Base-by-base conservation (phyloP, 768 basidiomycete species). In the Lentinus brumalis region DNA sequence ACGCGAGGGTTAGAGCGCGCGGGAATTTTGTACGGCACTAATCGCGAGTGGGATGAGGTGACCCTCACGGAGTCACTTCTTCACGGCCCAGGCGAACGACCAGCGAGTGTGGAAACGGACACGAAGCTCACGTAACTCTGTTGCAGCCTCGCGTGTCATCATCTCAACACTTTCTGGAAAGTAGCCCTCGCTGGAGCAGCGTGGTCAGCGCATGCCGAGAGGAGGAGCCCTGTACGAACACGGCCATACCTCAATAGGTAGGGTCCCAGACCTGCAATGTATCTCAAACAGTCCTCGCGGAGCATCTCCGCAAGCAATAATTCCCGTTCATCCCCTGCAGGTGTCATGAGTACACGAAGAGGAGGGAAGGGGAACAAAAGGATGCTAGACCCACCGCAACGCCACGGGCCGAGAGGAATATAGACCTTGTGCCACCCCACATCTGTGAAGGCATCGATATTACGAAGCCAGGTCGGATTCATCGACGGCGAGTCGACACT, bases 41-140 rank as follows among this genome's bases (percentile, higher is more conserved):
- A 9, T 40, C 32, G 10, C 16, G 16, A n/a, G 39, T n/a, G 35
- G 10, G 21, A 14, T 21, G 29, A 16, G 49, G 49, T n/a, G 41
- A 32, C 11, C 29, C 14, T 49, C 15, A 50, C 26, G 26, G 35
- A 12, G 21, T 57, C 30, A 57, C 44, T 65, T 67, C 44, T 73
- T 74, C 50, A 73, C 70, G 11, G 73, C 73, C 73, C 73, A 74
- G 12, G 73, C 71, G 54, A 72, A 74, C 42, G 61, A 64, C 72
- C 72, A 74, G 38, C 72, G 67, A 51, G 60, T 71, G 64, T 73
- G 70, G 30, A 73, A 45, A 35, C 57, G 70, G 6, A 67, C 65
- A 44, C 65, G 63, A 38, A 71, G 63, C 39, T 70, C 70, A 30
- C 53, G 65, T 39, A 74, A 50, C 59, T 74, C 73, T 11, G 62